A percentile compares a stretch with the other conserved stretches of the same genome.
Evolutionary conservation across 2,329 filamentous ascomycete species (phyloP).

Genomic region (Berkeleyomyces rouxiae): DNA sequence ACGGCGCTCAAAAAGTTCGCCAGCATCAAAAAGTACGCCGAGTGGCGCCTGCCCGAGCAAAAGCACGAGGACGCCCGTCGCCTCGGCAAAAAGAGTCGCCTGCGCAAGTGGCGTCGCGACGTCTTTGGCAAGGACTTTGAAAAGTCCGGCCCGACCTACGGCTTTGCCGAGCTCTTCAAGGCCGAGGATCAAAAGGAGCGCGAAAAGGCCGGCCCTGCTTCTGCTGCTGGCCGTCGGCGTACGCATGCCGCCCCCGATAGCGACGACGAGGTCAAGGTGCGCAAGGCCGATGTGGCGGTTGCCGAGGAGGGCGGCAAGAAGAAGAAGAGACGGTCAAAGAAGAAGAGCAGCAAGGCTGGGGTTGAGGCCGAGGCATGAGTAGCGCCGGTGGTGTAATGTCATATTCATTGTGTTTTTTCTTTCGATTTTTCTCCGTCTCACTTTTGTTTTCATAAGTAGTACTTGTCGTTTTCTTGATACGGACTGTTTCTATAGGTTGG

Average conservation of each 20-base stretch:
- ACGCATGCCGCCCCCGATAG: not conserved
- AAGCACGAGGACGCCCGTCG: slow-evolving; percentile 78
- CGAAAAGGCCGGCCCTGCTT: slow-evolving; percentile 7
- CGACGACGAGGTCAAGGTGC: slow-evolving; percentile 19
- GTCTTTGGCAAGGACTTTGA: slow-evolving; percentile 44
- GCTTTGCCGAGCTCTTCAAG: slow-evolving; percentile 29
- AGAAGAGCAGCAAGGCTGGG: slow-evolving; percentile 27
- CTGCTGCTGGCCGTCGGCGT: not conserved
- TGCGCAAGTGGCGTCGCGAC: slow-evolving; percentile 67
- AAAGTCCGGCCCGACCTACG: slow-evolving; percentile 38
- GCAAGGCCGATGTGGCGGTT: slow-evolving; percentile 20
- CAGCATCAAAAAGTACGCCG: slow-evolving; percentile 84
- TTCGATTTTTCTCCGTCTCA: not conserved
- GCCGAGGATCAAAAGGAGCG: slow-evolving; percentile 19
- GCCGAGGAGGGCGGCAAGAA: slow-evolving; percentile 18
- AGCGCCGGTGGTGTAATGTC: not conserved
- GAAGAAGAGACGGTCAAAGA: slow-evolving; percentile 38
- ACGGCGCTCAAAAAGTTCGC: slow-evolving; percentile 74
- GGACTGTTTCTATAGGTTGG: not conserved
- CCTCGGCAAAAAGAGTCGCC: slow-evolving; percentile 78
- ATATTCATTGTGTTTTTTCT: slow-evolving; percentile 4
- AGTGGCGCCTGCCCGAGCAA: slow-evolving; percentile 76
- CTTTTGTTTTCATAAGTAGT: not conserved
- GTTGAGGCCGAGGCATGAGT: slow-evolving; percentile 16
- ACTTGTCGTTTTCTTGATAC: not conserved